Evolutionary conservation across 2,329 filamentous ascomycete genomes (phyloP), one percentile per base, ranked within the genome.

Genomic region (Ciborinia camelliae): DNA sequence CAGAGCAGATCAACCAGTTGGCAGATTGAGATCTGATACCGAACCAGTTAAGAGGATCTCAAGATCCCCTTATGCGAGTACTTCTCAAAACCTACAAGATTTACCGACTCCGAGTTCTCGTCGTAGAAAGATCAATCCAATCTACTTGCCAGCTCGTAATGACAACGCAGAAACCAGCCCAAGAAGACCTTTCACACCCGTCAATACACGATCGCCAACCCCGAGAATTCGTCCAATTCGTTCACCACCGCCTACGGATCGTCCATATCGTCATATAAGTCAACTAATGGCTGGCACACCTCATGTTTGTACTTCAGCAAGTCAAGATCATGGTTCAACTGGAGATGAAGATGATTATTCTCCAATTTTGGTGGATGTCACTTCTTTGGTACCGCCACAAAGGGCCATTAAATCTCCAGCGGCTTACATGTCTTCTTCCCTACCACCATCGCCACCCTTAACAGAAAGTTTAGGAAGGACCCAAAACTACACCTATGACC

Each of bases 211-310:
- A 48, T 47, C n/a, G 4, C 55, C 30, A 37, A 39, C 58, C 18
- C 32, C 30, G 14, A 41, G 7, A 26, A 3, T 12, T 23, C 26
- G 8, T 28, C 10, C 41, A 37, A 10, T 35, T 26, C 61, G 41
- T 39, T 28, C 37, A 12, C 61, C 43, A 2, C 61, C 61, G 7
- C 52, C 61, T 4, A 58, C 20, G 30, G 35, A 63, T 32, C 61
- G 61, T 37, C 61, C 61, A 35, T 63, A 63, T 57, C 61, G 61
- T 28, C 52, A 58, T 48, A 35, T 47, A 20, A 58, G 52, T 32
- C 61, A 63, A n/a, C 23, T 20, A 20, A 8, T 55, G 9, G n/a
- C 41, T 15, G 26, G 23, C 9, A 26, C 23, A 4, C 0, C 55
- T 47, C 12, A 1, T 18, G 2, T 35, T 8, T 20, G 32, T 35